Conservation (phyloP, 176 grass and related monocot genomes). For the Ampelocalamus luodianensis region DNA sequence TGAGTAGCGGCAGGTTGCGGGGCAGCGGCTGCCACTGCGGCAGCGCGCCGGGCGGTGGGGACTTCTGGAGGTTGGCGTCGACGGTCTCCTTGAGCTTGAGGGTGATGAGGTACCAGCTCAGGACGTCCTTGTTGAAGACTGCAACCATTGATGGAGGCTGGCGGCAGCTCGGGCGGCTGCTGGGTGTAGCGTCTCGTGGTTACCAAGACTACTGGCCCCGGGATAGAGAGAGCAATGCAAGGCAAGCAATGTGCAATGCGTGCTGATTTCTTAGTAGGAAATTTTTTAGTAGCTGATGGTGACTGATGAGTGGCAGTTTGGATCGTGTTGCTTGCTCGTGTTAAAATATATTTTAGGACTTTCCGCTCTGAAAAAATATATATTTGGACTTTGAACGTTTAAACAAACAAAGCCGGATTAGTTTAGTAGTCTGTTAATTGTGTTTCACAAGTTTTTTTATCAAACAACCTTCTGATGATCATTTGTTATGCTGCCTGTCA, state of each 20-base stretch:
- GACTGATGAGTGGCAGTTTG: neutral
- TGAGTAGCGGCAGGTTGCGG: constrained; percentile 22
- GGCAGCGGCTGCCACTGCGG: constrained; percentile 36
- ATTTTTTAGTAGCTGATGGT: neutral
- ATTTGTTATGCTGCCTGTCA: neutral
- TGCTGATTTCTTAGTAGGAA: neutral
- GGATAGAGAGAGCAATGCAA: neutral
- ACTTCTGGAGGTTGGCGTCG: constrained; percentile 63
- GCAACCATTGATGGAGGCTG: constrained; percentile 60
- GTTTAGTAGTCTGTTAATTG: neutral
- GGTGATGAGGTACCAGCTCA: constrained; percentile 96
- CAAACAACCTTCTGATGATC: neutral
- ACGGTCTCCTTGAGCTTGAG: constrained; percentile 86
- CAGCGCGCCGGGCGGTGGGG: constrained; percentile 37
- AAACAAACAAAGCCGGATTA: neutral
- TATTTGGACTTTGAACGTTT: neutral
- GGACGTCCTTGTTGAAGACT: constrained; percentile 90
- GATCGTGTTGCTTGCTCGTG: neutral
- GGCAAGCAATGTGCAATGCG: constrained; percentile 10
- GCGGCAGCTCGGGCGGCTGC: neutral
- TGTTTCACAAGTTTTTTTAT: neutral
- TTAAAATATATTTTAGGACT: neutral
- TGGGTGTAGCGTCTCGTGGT: constrained; percentile 11
- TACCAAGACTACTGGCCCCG: neutral
- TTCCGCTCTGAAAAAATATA: neutral